Conservation (phyloP, 345 rosid species). For the Syzygium aromaticum region DNA sequence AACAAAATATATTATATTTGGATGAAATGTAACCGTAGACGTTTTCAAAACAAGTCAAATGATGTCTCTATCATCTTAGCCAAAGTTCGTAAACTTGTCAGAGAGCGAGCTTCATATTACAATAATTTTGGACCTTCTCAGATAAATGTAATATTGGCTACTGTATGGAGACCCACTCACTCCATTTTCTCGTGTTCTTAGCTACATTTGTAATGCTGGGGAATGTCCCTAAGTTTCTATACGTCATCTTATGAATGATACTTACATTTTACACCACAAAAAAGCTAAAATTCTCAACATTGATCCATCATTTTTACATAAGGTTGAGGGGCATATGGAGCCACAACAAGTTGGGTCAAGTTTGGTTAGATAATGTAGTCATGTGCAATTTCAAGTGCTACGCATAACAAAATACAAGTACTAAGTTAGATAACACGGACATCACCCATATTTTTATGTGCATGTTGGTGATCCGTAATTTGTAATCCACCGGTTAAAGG, state of each 20-base stretch:
- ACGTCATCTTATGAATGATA: too few relatives aligned
- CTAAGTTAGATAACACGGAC: neutral
- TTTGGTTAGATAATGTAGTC: too few relatives aligned
- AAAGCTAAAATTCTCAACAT: neutral
- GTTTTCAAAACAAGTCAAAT: neutral
- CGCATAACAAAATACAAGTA: too few relatives aligned
- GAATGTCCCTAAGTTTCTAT: too few relatives aligned
- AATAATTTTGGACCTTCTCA: neutral
- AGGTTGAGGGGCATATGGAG: neutral
- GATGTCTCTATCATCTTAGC: accelerated
- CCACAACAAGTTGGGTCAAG: neutral
- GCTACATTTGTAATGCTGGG: too few relatives aligned
- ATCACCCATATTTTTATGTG: neutral
- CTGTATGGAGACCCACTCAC: neutral
- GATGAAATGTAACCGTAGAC: neutral
- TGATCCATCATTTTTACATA: neutral
- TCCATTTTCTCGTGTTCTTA: too few relatives aligned
- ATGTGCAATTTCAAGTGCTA: neutral
- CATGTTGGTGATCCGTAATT: too few relatives aligned
- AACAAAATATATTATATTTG: too few relatives aligned
- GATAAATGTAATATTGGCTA: neutral
- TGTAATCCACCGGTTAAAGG: neutral
- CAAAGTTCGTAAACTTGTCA: too few relatives aligned
- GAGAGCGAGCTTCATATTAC: neutral
- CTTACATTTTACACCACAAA: too few relatives aligned